Conservation (phyloP, 129 eudicot genomes). For the Flaveria robusta region DNA sequence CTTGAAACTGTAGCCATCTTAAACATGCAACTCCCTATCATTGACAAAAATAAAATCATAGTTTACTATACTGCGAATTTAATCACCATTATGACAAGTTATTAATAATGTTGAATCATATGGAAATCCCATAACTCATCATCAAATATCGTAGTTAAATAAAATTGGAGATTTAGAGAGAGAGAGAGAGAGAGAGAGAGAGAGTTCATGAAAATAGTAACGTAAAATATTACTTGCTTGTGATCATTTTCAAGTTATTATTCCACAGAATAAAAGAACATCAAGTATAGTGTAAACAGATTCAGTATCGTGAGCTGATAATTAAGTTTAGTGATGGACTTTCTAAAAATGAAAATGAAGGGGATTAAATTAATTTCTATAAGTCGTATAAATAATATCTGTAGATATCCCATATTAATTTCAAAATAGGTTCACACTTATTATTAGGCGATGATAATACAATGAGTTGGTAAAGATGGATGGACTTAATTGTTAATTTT, state of each 20-base stretch:
- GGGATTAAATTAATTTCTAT: not conserved
- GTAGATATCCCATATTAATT: not conserved
- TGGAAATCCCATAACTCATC: not conserved
- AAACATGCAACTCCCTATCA: too few species aligned
- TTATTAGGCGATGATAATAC: not conserved
- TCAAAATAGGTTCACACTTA: conserved; percentile 1
- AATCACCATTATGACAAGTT: not conserved
- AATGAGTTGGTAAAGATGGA: conserved; percentile 12
- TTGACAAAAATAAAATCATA: too few species aligned
- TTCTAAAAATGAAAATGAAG: not conserved
- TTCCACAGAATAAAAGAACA: not conserved
- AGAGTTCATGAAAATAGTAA: too few species aligned
- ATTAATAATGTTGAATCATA: not conserved
- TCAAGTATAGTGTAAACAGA: not conserved
- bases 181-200: too few species aligned
- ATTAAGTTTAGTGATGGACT: not conserved
- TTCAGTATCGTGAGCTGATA: not conserved
- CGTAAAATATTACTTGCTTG: not conserved
- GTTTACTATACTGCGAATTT: too few species aligned
- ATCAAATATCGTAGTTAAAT: too few species aligned
- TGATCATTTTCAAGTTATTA: not conserved
- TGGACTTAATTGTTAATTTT: too few species aligned
- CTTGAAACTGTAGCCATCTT: too few species aligned
- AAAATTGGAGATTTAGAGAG: too few species aligned
- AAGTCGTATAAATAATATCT: not conserved